These are phyloP conservation scores for Trichoderma sp. DNA, from an alignment of 2,329 filamentous ascomycete species.

Conservation along the genomic window DNA sequence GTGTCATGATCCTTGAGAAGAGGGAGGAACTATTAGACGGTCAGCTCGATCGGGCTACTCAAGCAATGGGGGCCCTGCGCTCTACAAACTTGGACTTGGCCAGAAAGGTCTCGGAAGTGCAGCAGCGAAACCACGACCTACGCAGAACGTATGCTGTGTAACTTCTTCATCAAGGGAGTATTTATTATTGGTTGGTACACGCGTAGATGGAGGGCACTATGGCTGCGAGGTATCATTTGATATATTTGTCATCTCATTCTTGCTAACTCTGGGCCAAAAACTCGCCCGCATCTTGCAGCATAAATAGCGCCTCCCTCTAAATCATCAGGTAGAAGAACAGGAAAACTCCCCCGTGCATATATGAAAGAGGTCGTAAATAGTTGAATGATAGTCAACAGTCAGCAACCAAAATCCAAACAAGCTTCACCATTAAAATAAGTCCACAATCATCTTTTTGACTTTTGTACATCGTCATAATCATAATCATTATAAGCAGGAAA, in stretches of 20 bases:
- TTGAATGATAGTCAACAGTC: background rate
- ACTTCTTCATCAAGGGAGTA: background rate
- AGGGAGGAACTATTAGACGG: constrained; percentile 3
- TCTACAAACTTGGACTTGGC: constrained; percentile 12
- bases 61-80: background rate
- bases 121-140: constrained; percentile 14
- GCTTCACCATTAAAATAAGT: background rate
- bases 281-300: background rate
- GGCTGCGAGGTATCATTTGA: background rate
- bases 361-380: background rate
- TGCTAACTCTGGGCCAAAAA: background rate
- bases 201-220: background rate
- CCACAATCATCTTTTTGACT: background rate
- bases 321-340: background rate
- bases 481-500: constrained; percentile 4
- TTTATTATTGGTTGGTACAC: background rate
- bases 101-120: constrained; percentile 15
- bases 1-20: constrained; percentile 10
- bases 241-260: constrained; percentile 6
- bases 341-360: background rate
- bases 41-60: background rate
- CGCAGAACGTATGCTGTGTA: constrained; percentile 7
- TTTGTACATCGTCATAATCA: constrained; percentile 16
- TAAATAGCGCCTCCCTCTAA: background rate
- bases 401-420: background rate